Evolutionary conservation across 2,329 filamentous ascomycete genomes (phyloP).

Genomic region (Aspergillus sp.): DNA sequence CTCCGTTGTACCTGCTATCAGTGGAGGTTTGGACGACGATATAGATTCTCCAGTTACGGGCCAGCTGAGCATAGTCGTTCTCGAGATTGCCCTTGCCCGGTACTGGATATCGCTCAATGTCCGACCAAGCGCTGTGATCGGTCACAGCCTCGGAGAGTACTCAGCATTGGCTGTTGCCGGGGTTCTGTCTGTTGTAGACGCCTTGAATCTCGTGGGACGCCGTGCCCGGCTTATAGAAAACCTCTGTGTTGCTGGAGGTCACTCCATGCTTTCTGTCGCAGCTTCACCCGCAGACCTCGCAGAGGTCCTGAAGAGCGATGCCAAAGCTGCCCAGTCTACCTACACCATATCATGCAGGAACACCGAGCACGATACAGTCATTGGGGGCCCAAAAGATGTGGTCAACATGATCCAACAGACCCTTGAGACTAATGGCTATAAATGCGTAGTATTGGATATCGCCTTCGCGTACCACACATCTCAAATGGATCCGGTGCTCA

Average conservation of each 20-base stretch:
- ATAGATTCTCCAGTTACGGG: conserved; percentile 15
- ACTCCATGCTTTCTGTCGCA: conserved; percentile 62
- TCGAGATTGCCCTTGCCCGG: conserved; percentile 42
- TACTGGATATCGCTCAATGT: conserved; percentile 33
- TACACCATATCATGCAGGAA: conserved; percentile 66
- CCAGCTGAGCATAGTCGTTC: conserved; percentile 39
- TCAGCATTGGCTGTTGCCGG: conserved; percentile 34
- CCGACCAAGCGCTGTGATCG: conserved; percentile 54
- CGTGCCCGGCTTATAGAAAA: conserved; percentile 66
- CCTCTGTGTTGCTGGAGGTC: conserved; percentile 65
- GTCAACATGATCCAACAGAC: conserved; percentile 55
- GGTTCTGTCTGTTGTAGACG: conserved; percentile 35
- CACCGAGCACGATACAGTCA: conserved; percentile 70
- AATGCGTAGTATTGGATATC: conserved; percentile 62
- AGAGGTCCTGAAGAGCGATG: too few relatives aligned
- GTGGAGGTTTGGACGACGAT: conserved; percentile 40
- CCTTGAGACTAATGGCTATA: conserved; percentile 55
- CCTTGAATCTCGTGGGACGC: conserved; percentile 65
- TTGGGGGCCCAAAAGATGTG: conserved; percentile 62
- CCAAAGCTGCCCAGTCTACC: too few relatives aligned
- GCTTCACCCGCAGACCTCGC: too few relatives aligned
- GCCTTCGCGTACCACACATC: conserved; percentile 55
- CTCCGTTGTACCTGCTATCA: conserved; percentile 21
- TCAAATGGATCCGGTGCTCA: conserved; percentile 19
- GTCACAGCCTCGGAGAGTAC: conserved; percentile 43